phyloP scores from a whole-genome alignment of 2,329 filamentous ascomycete species.

The Cladosporium sp. region DNA sequence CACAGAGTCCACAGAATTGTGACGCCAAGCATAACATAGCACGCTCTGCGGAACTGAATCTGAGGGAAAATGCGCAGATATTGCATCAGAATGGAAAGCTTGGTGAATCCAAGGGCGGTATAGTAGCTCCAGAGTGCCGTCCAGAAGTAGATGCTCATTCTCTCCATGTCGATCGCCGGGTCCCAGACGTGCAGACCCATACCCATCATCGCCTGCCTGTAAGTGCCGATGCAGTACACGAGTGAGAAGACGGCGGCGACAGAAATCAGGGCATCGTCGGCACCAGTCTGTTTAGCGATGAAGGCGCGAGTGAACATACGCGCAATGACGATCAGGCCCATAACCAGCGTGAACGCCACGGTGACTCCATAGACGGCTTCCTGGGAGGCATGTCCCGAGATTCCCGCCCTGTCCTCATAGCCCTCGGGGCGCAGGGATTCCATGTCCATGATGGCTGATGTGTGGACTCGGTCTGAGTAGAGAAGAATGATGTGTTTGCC shows the following conservation, averaged over 20 bases:
- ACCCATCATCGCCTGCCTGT: conserved; percentile 1
- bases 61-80: conserved; percentile 45
- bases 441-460: conserved; percentile 4
- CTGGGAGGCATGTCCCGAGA: conserved; percentile 7
- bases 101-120: conserved; percentile 35
- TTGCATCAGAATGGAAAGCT: conserved; percentile 44
- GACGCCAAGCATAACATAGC: conserved; percentile 10
- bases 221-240: conserved; percentile 6
- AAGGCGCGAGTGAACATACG: conserved; percentile 5
- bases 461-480: background rate
- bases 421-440: background rate
- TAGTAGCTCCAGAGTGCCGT: conserved; percentile 38
- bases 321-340: conserved; percentile 7
- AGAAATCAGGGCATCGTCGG: conserved; percentile 3
- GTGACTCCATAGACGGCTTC: conserved; percentile 2
- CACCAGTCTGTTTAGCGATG: conserved; percentile 9
- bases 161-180: background rate
- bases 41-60: conserved; percentile 29
- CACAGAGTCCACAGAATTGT: conserved; percentile 12
- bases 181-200: conserved; percentile 11
- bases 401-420: conserved; percentile 2
- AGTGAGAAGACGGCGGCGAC: conserved; percentile 2
- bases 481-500: background rate
- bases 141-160: conserved; percentile 13
- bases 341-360: conserved; percentile 5